Evolutionary conservation across 176 grass and related monocot species (phyloP).

Genomic region (Coix lacrymajobi): DNA sequence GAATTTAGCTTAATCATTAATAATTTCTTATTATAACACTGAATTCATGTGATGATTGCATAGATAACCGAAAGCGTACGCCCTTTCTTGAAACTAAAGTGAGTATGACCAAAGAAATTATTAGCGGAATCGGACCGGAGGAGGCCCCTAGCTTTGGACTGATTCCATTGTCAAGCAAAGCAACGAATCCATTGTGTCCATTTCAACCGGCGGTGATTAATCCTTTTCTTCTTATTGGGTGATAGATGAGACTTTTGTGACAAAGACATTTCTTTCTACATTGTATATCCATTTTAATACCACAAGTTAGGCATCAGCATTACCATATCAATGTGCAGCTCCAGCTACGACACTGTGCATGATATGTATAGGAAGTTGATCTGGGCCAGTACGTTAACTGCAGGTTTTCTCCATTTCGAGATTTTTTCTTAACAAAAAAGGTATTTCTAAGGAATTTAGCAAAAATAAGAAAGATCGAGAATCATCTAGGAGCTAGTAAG

Average conservation of each 20-base stretch:
- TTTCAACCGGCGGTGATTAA: not conserved
- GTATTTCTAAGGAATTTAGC: not conserved
- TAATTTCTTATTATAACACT: not conserved
- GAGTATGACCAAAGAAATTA: slow-evolving; percentile 3
- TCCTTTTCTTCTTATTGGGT: not conserved
- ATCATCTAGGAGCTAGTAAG: too few relatives aligned
- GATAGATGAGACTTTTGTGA: not conserved
- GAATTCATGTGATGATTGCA: not conserved
- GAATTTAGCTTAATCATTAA: not conserved
- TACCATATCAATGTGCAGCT: not conserved
- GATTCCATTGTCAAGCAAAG: slow-evolving; percentile 15
- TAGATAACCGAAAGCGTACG: slow-evolving; percentile 13
- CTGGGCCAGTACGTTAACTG: not conserved
- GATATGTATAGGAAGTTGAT: not conserved
- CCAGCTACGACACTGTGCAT: not conserved
- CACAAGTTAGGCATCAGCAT: not conserved
- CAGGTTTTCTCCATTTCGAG: not conserved
- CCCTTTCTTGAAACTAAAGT: slow-evolving; percentile 15
- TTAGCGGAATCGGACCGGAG: not conserved
- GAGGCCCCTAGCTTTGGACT: slow-evolving; percentile 1
- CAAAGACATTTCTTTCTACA: not conserved
- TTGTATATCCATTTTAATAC: not conserved
- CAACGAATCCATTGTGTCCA: not conserved
- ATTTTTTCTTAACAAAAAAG: not conserved
- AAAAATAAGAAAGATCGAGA: not conserved